A percentile compares a stretch with the other conserved stretches of the same genome.
These are phyloP conservation scores for Thielaviopsis cerberus DNA, from an alignment of 2,329 filamentous ascomycete species.

Conservation along the genomic window DNA sequence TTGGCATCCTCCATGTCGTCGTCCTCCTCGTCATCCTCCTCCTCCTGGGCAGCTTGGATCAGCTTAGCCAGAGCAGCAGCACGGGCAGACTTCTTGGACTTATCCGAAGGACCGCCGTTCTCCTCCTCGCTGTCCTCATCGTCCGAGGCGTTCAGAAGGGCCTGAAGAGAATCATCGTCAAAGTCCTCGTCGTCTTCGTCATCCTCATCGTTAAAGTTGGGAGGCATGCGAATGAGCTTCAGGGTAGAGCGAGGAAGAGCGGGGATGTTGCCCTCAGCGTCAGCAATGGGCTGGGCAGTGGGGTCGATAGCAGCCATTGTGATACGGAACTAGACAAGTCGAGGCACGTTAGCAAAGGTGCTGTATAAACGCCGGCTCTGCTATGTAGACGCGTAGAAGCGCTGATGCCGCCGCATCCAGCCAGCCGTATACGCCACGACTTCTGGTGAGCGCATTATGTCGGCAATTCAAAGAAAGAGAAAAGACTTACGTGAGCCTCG, in stretches of 20 bases:
- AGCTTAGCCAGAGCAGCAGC: conserved; percentile 62
- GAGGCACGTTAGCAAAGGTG: conserved; percentile 16
- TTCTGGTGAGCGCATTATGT: not conserved
- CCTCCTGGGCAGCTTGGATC: conserved; percentile 34
- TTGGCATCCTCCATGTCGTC: conserved; percentile 60
- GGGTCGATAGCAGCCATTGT: conserved; percentile 98
- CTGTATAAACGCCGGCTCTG: not conserved
- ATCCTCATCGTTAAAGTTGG: conserved; percentile 36
- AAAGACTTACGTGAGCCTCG: conserved; percentile 57
- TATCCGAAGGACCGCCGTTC: conserved; percentile 85
- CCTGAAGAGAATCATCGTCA: conserved; percentile 45
- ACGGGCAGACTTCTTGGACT: conserved; percentile 53
- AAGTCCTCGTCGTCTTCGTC: conserved; percentile 40
- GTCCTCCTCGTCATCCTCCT: conserved; percentile 37
- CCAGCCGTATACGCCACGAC: not conserved
- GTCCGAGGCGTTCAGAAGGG: conserved; percentile 34
- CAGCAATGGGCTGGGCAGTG: conserved; percentile 50
- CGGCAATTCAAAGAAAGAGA: not conserved
- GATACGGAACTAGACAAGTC: conserved; percentile 57
- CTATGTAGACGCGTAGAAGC: not conserved
- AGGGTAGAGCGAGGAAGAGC: conserved; percentile 61
- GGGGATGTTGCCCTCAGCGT: conserved; percentile 42
- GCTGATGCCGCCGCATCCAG: not conserved
- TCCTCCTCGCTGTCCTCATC: conserved; percentile 43
- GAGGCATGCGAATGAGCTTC: conserved; percentile 66